These are phyloP conservation scores for Zygnema cylindricum DNA, from an alignment of 139 green algal species.

Conservation along the genomic window DNA sequence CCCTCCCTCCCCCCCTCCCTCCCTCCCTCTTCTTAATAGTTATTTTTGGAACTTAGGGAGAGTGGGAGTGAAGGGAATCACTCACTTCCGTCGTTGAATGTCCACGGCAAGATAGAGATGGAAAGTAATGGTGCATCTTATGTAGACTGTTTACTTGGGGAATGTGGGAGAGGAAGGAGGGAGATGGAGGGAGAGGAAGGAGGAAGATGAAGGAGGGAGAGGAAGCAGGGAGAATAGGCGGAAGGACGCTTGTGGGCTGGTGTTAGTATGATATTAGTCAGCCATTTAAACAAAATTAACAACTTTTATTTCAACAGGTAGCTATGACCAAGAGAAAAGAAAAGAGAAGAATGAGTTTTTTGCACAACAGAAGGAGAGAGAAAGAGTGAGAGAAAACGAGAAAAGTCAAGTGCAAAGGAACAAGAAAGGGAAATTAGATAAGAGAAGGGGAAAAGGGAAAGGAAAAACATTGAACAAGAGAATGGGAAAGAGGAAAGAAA, in stretches of 20 bases:
- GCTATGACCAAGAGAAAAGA: neutral
- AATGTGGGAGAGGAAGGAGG: neutral
- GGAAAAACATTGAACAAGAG: too few species aligned
- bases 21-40: too few species aligned
- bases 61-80: too few species aligned
- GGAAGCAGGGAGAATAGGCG: neutral
- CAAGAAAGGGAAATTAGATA: too few species aligned
- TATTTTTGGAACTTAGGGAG: too few species aligned
- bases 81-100: too few species aligned
- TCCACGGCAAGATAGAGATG: conserved; percentile 93
- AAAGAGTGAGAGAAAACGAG: neutral
- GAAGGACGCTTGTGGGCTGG: too few species aligned
- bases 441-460: too few species aligned
- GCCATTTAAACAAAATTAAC: too few species aligned
- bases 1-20: neutral
- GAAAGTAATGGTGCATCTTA: conserved; percentile 63
- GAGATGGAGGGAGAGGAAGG: neutral
- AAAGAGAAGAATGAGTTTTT: neutral
- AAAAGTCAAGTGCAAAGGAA: neutral
- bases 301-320: neutral
- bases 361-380: neutral
- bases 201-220: neutral
- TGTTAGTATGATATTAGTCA: too few species aligned
- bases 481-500: too few species aligned
- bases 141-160: neutral